Evolutionary conservation across 768 basidiomycete species (phyloP).

Genomic region (Naganishia vishniacii): DNA sequence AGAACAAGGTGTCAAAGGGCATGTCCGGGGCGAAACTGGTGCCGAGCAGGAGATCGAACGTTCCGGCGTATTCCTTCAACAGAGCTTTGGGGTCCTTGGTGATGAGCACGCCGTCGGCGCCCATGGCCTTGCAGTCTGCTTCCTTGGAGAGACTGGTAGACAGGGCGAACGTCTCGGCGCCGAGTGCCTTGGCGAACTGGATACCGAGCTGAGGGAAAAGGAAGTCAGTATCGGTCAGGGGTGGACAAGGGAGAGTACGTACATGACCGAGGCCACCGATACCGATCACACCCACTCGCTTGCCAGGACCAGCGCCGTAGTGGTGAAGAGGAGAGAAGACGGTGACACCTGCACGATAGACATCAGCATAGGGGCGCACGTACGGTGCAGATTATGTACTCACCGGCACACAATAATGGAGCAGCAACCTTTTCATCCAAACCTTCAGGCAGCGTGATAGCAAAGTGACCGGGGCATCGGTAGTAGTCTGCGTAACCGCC

Average conservation of each 20-base stretch:
- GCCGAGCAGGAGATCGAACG: conserved; percentile 50
- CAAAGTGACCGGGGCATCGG: conserved; percentile 52
- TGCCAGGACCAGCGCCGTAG: conserved; percentile 41
- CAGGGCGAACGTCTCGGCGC: conserved; percentile 58
- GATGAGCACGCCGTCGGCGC: conserved; percentile 56
- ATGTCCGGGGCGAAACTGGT: conserved; percentile 50
- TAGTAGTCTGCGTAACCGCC: conserved; percentile 47
- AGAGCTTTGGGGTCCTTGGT: conserved; percentile 49
- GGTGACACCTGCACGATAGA: conserved; percentile 4
- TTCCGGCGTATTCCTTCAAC: conserved; percentile 42
- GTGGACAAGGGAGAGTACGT: background rate
- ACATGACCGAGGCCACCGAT: conserved; percentile 37
- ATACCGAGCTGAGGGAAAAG: conserved; percentile 29
- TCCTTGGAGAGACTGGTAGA: conserved; percentile 57
- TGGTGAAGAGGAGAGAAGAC: conserved; percentile 37
- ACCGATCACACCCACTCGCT: conserved; percentile 44
- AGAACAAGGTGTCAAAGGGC: conserved; percentile 31
- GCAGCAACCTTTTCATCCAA: conserved; percentile 50
- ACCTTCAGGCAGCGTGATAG: conserved; percentile 61
- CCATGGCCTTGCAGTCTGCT: conserved; percentile 58
- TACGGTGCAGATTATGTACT: too few species aligned
- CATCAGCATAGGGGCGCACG: too few species aligned
- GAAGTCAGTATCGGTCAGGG: background rate
- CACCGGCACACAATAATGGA: conserved; percentile 38
- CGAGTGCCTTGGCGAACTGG: conserved; percentile 56